phyloP scores from a whole-genome alignment of 495 filamentous ascomycete species.

The Podospora australis region DNA sequence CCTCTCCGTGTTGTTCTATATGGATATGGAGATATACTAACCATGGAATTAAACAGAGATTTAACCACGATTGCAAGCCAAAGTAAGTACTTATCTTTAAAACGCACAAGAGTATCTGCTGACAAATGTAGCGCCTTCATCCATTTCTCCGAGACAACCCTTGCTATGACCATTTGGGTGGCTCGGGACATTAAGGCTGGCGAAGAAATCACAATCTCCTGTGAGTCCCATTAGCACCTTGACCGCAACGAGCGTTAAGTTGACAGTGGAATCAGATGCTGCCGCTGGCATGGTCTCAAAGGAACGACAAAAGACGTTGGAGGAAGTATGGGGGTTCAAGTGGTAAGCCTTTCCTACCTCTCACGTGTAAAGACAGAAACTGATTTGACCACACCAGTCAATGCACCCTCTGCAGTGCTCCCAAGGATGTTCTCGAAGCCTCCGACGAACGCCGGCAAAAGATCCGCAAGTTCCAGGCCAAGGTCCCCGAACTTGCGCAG shows the following conservation, averaged over 20 bases:
- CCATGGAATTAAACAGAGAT: slow-evolving; percentile 16
- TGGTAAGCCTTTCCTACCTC: slow-evolving; percentile 5
- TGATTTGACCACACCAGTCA: slow-evolving; percentile 10
- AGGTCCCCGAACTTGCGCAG: slow-evolving; percentile 21
- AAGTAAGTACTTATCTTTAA: slow-evolving; percentile 19
- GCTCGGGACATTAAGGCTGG: slow-evolving; percentile 29
- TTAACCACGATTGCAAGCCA: slow-evolving; percentile 32
- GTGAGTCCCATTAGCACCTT: slow-evolving; percentile 13
- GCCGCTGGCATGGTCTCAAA: slow-evolving; percentile 20
- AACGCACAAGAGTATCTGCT: neutral
- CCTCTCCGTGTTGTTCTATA: neutral
- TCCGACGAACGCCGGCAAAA: slow-evolving; percentile 20
- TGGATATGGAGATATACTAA: neutral
- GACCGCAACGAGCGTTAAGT: neutral
- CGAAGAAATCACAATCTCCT: slow-evolving; percentile 36
- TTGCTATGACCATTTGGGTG: slow-evolving; percentile 28
- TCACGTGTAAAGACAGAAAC: neutral
- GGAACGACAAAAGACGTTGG: slow-evolving; percentile 23
- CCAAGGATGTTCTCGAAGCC: slow-evolving; percentile 2
- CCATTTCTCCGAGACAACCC: slow-evolving; percentile 25
- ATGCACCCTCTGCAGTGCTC: slow-evolving; percentile 24
- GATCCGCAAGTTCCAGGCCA: slow-evolving; percentile 18
- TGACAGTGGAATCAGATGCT: slow-evolving; percentile 16
- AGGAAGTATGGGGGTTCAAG: slow-evolving; percentile 27
- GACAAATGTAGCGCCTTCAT: slow-evolving; percentile 26